Base-by-base conservation (phyloP, 129 eudicot species). In the Flaveria robusta region DNA sequence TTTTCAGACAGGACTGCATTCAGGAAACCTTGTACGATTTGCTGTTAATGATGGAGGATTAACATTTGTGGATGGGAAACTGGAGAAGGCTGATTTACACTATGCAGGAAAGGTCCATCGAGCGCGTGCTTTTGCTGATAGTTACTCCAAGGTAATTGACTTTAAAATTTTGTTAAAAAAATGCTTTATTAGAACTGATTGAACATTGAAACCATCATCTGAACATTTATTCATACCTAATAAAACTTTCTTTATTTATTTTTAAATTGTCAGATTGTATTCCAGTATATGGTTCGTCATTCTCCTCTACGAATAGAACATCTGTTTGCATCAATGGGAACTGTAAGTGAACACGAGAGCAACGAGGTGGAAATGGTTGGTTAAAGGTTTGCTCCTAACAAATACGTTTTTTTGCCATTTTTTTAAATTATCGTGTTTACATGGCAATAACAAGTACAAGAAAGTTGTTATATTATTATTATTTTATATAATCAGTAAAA, bases 121-220 rank as follows among this genome's bases (percentile, higher is more conserved):
- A 13, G 93, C 88, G 10, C 97, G 97, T 23, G 89, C 96, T 70
- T 90, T 93, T 84, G 92, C 98, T 11, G 98, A 93, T 87, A 93
- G 97, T 84, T 93, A 88, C 83, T 93, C 98, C 43, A 93, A 93
- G 97, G 97, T 93, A 71, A 56, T 81, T 46, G 5, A 39, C n/a
- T 3, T 66, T 37, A 4, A 3, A 5, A 18, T 18, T 46, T 37
- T 51, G 24, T 14, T 23, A 1, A 4, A 15, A 1, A 10, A 31
- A 42, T 56, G 41, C 62, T 68, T 42, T 10, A 3, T 15, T 29
- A 29, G 43, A 42, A 39, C 68, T 39, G n/a, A 54, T 76, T 34
- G 5, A 1, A 27, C 22, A 27, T 26, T 74, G 19, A 59, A 74
- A 74, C 13, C 14, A 59, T 16, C 31, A 45, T 62, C 27, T 26